Evolutionary conservation across 129 eudicot genomes (phyloP).

Genomic region (Flaveria linearis): DNA sequence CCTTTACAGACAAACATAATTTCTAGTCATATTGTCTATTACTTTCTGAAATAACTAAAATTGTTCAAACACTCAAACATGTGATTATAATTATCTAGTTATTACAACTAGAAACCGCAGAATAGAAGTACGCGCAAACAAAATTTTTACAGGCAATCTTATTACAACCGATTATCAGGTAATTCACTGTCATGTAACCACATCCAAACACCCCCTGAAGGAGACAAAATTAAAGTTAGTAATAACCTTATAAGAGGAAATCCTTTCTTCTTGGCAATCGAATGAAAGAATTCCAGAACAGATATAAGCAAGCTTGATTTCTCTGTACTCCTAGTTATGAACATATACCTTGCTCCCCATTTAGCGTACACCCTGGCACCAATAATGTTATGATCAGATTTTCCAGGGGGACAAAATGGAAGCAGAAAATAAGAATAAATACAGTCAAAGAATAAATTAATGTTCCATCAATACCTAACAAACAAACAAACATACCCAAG

Average conservation of each 20-base stretch:
- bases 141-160: not conserved
- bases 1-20: not conserved
- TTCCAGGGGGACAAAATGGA: not conserved
- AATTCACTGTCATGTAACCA: not conserved
- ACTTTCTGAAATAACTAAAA: not conserved
- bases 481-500: too few relatives aligned
- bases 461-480: slow-evolving; percentile 3
- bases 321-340: slow-evolving; percentile 49
- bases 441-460: not conserved
- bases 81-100: not conserved
- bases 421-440: not conserved
- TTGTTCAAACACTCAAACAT: slow-evolving; percentile 4
- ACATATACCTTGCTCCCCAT: slow-evolving; percentile 45
- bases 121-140: not conserved
- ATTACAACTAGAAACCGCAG: not conserved
- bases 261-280: slow-evolving; percentile 30
- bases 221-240: slow-evolving; percentile 8
- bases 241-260: slow-evolving; percentile 54
- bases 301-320: slow-evolving; percentile 57
- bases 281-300: slow-evolving; percentile 46
- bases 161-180: not conserved
- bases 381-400: slow-evolving; percentile 6
- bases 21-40: slow-evolving; percentile 12
- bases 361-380: slow-evolving; percentile 51
- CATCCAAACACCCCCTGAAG: not conserved